Base-by-base conservation (phyloP, 2,329 filamentous ascomycete species). In the Penicillium italicum region DNA sequence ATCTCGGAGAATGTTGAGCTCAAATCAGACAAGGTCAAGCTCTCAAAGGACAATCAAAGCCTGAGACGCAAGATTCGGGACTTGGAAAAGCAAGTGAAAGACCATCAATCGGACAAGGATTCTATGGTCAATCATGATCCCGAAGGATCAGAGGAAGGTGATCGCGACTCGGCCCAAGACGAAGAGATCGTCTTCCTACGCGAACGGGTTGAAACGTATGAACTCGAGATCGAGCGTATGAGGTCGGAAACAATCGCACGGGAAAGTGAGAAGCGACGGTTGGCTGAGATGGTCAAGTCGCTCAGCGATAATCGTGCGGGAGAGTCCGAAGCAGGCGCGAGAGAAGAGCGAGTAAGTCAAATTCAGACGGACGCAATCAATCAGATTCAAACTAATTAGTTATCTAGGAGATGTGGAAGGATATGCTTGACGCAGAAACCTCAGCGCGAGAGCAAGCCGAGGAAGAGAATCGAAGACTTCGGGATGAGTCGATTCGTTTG, bases 1-100 rank as follows among this genome's bases (percentile, higher is more conserved):
- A 96, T 97, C 66, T 91, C 91, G 42, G 93, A 97, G 74, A 99
- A 97, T 66, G 93, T 97, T 5, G 91, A 97, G 70, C 82, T 97
- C 46, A 94, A 95, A 74, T 96, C 93, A 0, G 90, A 90, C 58
- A 84, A 97, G 42, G 86, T 93, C 4, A 90, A 94, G 34, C 82
- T 94, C 55, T 91, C 96, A 72, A 90, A 95, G 61, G 94, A 99
- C 67, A 94, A 91, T 70, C 94, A 95, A 71, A 81, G 86, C 20
- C 74, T 97, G 53, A 86, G 91, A 22, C 86, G 88, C 59, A 87
- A 89, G 62, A 82, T 96, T 55, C 90, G 92, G 66, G 91, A 97
- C 65, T 76, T 97, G 44, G 92, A 97, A 74, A 90, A 89, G 69
- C 87, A 88, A 65, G 74, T 92, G 12, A 82, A 84, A 58, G 80